Base-by-base conservation (phyloP, 371 early-diverging fungal genomes). In the Encephalitozoon hellem region DNA sequence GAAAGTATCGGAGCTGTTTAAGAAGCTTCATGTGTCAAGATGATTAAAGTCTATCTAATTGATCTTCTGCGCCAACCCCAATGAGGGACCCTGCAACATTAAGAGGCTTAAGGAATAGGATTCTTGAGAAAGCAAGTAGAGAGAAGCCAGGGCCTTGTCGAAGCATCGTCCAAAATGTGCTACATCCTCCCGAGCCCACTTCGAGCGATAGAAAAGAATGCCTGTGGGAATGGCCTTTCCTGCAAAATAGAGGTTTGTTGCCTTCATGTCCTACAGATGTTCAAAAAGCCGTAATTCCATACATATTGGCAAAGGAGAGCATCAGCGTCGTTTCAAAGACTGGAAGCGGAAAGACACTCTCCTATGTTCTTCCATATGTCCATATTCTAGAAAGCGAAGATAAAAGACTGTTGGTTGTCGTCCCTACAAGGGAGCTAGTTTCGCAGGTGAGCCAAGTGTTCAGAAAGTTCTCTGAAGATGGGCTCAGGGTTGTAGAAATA, bases 391-490 rank as follows among this genome's bases (percentile, higher is more conserved):
- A 94, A 5, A 96, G 96, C 82, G 84, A 93, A 21, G 87, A 90
- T 71, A 86, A 96, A 23, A 87, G 92, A 79, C 96, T 96, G 3
- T 84, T 97, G 12, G 88, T 99, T 69, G 87, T 99, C 0, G 93
- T 93, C 55, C 99, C 99, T n/a, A 99, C 99, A 18, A 93, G 99
- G 86, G 99, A 99, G 84, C 88, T 99, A 84, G 80, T 92, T 90
- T 41, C 87, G 0, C 86, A 86, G 73, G 84, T 86, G 42, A 73
- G 82, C 30, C 76, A 79, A 59, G 84, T 82, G 9, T 76, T 78
- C 25, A 82, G 38, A 77, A 82, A 32, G 83, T 83, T 34, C 52
- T 23, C 89, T 89, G 85, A 94, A 93, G 81, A 87, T 88, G 69
- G 92, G 93, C 82, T 96, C 94, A 4, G 94, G 59, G 89, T 96